Evolutionary conservation across 768 basidiomycete species (phyloP).

Genomic region (Boletus reticuloceps): DNA sequence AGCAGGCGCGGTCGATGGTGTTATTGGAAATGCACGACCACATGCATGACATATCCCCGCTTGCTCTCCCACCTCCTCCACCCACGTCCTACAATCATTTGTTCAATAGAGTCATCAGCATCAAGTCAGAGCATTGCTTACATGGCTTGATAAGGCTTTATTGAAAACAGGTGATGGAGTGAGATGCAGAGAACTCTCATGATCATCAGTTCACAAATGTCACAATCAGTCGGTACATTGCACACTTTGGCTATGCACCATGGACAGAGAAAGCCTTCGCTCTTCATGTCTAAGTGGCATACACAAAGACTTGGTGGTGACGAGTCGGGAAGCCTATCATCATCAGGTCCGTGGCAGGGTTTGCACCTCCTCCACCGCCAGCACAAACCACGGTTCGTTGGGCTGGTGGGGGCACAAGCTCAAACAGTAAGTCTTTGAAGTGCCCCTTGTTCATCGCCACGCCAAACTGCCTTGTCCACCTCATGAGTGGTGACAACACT

Average conservation of each 20-base stretch:
- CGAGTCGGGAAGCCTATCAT: constrained; percentile 97
- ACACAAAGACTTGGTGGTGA: constrained; percentile 84
- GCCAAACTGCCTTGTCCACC: constrained; percentile 71
- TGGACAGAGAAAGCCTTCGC: constrained; percentile 93
- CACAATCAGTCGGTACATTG: constrained; percentile 97
- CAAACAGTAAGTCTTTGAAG: constrained; percentile 93
- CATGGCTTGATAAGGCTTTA: constrained; percentile 81
- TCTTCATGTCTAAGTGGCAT: constrained; percentile 90
- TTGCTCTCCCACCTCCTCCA: constrained; percentile 37
- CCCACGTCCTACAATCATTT: constrained; percentile 33
- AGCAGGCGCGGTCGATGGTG: constrained; percentile 36
- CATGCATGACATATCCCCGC: constrained; percentile 71
- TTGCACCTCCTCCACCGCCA: constrained; percentile 42
- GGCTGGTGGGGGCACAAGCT: constrained; percentile 92
- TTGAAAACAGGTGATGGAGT: constrained; percentile 97
- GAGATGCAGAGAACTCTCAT: constrained; percentile 91
- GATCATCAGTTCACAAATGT: constrained; percentile 96
- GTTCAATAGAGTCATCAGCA: constrained; percentile 1
- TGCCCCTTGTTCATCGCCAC: constrained; percentile 99
- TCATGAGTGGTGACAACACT: constrained; percentile 8
- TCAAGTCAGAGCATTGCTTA: constrained; percentile 40
- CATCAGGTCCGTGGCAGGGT: constrained; percentile 86
- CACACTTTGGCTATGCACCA: constrained; percentile 91
- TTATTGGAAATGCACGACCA: constrained; percentile 60
- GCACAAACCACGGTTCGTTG: constrained; percentile 55